Conservation (phyloP, 2,329 filamentous ascomycete genomes). For the Penicillium oxalicum region DNA sequence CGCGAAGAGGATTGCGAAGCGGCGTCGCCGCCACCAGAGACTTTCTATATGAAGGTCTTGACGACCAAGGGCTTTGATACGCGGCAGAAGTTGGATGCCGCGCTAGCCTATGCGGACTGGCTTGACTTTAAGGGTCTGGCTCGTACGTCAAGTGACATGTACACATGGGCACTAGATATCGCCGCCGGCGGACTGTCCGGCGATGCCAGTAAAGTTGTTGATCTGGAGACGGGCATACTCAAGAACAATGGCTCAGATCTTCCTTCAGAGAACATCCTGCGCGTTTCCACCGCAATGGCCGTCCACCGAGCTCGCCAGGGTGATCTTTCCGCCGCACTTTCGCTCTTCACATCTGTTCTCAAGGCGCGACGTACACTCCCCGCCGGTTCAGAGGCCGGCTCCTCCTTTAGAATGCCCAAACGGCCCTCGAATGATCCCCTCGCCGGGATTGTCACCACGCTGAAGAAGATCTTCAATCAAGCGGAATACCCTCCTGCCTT, state of each 20-base stretch:
- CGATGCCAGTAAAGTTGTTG: constrained; percentile 47
- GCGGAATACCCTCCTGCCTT: constrained; percentile 64
- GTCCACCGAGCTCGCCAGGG: constrained; percentile 68
- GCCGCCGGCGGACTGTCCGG: constrained; percentile 53
- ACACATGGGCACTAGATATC: constrained; percentile 69
- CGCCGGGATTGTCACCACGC: constrained; percentile 30
- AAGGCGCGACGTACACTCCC: constrained; percentile 62
- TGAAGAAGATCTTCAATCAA: constrained; percentile 47
- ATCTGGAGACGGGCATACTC: constrained; percentile 59
- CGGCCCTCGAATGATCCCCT: constrained; percentile 25
- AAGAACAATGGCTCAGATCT: constrained; percentile 49
- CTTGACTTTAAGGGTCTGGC: constrained; percentile 67
- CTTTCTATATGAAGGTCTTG: constrained; percentile 74
- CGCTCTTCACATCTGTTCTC: constrained; percentile 79
- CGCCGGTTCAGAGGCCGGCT: constrained; percentile 27
- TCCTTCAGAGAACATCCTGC: constrained; percentile 68
- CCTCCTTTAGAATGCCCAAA: constrained; percentile 20
- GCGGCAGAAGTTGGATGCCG: constrained; percentile 74
- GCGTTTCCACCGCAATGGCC: constrained; percentile 68
- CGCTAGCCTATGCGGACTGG: constrained; percentile 77
- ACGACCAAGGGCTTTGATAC: constrained; percentile 72
- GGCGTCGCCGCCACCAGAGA: constrained; percentile 65
- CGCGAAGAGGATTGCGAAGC: constrained; percentile 68
- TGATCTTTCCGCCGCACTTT: constrained; percentile 63
- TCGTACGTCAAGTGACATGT: constrained; percentile 64